Conservation (phyloP, 176 grass and related monocot species). For the Carex parvula region DNA sequence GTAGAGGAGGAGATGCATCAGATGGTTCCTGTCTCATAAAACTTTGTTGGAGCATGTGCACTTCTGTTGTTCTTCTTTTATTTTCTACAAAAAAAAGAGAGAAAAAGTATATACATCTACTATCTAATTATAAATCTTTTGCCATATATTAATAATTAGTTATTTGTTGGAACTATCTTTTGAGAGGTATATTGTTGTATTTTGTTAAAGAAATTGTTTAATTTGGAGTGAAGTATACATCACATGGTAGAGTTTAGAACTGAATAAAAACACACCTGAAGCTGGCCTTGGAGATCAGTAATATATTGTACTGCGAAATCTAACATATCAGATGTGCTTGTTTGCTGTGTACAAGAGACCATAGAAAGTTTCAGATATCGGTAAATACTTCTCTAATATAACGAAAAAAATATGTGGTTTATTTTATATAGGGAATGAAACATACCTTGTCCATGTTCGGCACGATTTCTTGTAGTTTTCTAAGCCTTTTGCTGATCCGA, state of each 20-base stretch:
- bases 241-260: background rate
- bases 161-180: background rate
- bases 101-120: background rate
- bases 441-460: conserved; percentile 99
- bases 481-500: conserved; percentile 86
- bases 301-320: conserved; percentile 89
- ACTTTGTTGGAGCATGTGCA: conserved; percentile 53
- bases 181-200: background rate
- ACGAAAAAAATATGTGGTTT: background rate
- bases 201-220: background rate
- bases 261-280: conserved; percentile 52
- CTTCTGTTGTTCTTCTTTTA: conserved; percentile 61
- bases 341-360: conserved; percentile 59
- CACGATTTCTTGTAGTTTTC: conserved; percentile 82
- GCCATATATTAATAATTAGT: background rate
- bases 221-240: background rate
- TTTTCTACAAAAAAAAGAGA: conserved; percentile 49
- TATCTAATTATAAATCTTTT: background rate
- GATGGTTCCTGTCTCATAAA: conserved; percentile 12
- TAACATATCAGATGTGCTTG: conserved; percentile 93
- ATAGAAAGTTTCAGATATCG: conserved; percentile 7
- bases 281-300: conserved; percentile 70
- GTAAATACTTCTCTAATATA: background rate
- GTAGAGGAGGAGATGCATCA: background rate
- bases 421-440: background rate